Evolutionary conservation across 2,329 filamentous ascomycete species (phyloP).

Genomic region (Leptographium lundbergii): DNA sequence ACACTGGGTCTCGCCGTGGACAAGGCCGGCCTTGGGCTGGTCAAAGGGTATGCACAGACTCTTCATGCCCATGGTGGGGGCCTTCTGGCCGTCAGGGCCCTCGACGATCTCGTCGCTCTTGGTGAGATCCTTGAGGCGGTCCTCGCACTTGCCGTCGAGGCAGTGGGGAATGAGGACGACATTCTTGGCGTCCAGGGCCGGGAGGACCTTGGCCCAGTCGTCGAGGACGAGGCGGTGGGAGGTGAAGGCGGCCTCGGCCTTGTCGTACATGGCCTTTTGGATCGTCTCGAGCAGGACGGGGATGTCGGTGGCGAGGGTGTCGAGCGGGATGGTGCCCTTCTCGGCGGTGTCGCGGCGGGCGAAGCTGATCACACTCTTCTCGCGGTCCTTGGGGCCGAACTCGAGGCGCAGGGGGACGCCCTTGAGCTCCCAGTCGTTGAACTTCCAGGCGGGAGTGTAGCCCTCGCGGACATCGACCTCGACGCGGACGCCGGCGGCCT

Average conservation of each 20-base stretch:
- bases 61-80: slow-evolving; percentile 54
- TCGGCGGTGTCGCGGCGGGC: slow-evolving; percentile 78
- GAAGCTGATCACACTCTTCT: slow-evolving; percentile 70
- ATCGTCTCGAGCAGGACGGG: slow-evolving; percentile 80
- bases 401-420: slow-evolving; percentile 89
- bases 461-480: slow-evolving; percentile 78
- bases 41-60: slow-evolving; percentile 65
- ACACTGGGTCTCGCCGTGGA: slow-evolving; percentile 77
- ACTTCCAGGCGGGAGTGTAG: slow-evolving; percentile 94
- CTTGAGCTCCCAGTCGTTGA: slow-evolving; percentile 97
- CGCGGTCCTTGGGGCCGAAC: slow-evolving; percentile 89
- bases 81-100: slow-evolving; percentile 40
- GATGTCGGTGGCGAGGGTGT: slow-evolving; percentile 59
- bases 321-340: slow-evolving; percentile 68
- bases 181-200: slow-evolving; percentile 83
- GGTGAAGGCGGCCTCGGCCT: slow-evolving; percentile 67
- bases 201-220: slow-evolving; percentile 85
- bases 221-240: slow-evolving; percentile 70
- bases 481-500: slow-evolving; percentile 60
- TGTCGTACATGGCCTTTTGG: slow-evolving; percentile 65
- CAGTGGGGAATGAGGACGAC: slow-evolving; percentile 88
- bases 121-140: slow-evolving; percentile 87
- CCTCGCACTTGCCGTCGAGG: slow-evolving; percentile 69
- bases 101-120: slow-evolving; percentile 50
- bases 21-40: slow-evolving; percentile 67